phyloP scores from a whole-genome alignment of 2,329 filamentous ascomycete species.

The Neurospora sp. region DNA sequence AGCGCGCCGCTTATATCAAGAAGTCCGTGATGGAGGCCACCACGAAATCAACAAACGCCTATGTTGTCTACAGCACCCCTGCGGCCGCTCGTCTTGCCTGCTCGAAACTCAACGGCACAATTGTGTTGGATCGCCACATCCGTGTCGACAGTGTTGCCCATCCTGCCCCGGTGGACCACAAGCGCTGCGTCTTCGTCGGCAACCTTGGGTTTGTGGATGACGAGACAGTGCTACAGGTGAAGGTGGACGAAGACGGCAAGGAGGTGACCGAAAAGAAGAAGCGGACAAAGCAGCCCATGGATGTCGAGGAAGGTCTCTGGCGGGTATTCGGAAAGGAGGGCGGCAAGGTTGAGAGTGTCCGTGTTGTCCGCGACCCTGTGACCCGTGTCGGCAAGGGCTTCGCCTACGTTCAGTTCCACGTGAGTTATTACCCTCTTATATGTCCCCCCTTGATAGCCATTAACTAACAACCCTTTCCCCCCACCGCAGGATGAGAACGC shows the following conservation, averaged over 20 bases:
- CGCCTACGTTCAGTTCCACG: slow-evolving; percentile 91
- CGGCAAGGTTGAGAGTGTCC: slow-evolving; percentile 84
- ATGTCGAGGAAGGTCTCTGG: slow-evolving; percentile 91
- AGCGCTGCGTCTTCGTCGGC: slow-evolving; percentile 89
- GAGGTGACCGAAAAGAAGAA: slow-evolving; percentile 53
- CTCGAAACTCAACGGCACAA: slow-evolving; percentile 68
- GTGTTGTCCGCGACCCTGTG: slow-evolving; percentile 78
- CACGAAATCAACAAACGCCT: slow-evolving; percentile 87
- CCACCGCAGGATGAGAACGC: slow-evolving; percentile 58
- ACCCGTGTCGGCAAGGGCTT: slow-evolving; percentile 95
- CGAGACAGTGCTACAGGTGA: slow-evolving; percentile 60
- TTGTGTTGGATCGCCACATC: slow-evolving; percentile 78
- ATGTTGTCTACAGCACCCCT: slow-evolving; percentile 74
- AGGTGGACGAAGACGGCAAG: slow-evolving; percentile 54
- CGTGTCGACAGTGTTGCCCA: slow-evolving; percentile 87
- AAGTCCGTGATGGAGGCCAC: slow-evolving; percentile 86
- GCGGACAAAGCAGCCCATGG: slow-evolving; percentile 63
- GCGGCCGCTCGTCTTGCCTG: slow-evolving; percentile 68
- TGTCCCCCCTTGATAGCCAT: background rate
- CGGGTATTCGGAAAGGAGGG: slow-evolving; percentile 60
- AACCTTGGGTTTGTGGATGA: slow-evolving; percentile 96
- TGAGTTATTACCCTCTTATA: slow-evolving; percentile 25
- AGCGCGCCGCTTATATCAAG: slow-evolving; percentile 88
- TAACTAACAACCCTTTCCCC: slow-evolving; percentile 11
- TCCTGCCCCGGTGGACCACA: slow-evolving; percentile 71